Conservation (phyloP, 495 filamentous ascomycete genomes). For the Penicillium robsamsonii region DNA sequence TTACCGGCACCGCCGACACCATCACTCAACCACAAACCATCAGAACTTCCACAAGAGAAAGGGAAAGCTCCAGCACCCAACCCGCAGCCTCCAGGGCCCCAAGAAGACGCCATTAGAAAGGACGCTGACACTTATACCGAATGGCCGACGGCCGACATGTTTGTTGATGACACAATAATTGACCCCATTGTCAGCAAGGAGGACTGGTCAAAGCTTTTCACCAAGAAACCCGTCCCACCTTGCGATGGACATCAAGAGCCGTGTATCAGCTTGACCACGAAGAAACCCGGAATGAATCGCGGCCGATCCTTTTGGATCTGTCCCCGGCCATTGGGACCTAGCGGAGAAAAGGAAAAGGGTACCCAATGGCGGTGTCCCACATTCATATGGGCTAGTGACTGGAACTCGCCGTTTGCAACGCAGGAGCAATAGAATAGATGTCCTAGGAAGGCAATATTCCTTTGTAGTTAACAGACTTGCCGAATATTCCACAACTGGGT, state of each 20-base stretch:
- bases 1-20: not conserved
- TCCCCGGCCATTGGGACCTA: slow-evolving; percentile 74
- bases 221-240: slow-evolving; percentile 66
- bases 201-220: slow-evolving; percentile 82
- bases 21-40: not conserved
- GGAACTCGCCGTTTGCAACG: slow-evolving; percentile 46
- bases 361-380: slow-evolving; percentile 83
- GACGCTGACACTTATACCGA: not conserved
- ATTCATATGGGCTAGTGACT: slow-evolving; percentile 90
- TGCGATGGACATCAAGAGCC: slow-evolving; percentile 85
- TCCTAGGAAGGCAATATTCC: not conserved
- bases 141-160: not conserved
- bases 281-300: slow-evolving; percentile 81
- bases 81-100: not conserved
- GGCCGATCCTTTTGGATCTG: slow-evolving; percentile 89
- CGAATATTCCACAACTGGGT: not conserved
- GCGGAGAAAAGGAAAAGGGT: slow-evolving; percentile 74
- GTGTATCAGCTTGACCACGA: slow-evolving; percentile 76
- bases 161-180: slow-evolving; percentile 41
- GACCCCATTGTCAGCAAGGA: slow-evolving; percentile 75
- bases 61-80: not conserved
- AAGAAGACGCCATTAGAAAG: not conserved
- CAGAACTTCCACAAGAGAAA: not conserved
- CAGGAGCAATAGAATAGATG: slow-evolving; percentile 7
- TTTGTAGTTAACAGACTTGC: not conserved